Evolutionary conservation across 2,329 filamentous ascomycete species (phyloP).

Genomic region (Venturia oleaginea): DNA sequence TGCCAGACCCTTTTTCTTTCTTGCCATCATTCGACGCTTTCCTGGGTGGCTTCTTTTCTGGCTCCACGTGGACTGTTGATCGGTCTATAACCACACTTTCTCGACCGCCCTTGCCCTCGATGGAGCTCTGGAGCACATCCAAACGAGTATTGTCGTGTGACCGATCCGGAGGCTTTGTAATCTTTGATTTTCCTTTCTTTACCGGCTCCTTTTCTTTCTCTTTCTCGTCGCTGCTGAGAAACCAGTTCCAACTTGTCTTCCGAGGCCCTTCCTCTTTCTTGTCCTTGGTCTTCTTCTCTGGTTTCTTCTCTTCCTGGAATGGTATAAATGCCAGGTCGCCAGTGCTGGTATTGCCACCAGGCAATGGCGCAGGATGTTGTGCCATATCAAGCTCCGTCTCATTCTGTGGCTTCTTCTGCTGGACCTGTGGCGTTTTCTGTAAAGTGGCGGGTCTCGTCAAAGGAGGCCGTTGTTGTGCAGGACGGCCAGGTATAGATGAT

Average conservation of each 20-base stretch:
- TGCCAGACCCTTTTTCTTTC: slow-evolving; percentile 76
- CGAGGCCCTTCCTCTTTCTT: slow-evolving; percentile 59
- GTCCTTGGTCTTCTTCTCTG: slow-evolving; percentile 57
- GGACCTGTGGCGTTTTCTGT: slow-evolving; percentile 28
- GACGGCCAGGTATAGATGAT: slow-evolving; percentile 19
- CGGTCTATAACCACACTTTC: slow-evolving; percentile 81
- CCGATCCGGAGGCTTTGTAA: slow-evolving; percentile 54
- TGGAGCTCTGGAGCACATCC: slow-evolving; percentile 79
- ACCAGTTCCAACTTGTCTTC: slow-evolving; percentile 81
- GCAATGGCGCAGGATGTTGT: slow-evolving; percentile 57
- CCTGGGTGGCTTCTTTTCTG: slow-evolving; percentile 70
- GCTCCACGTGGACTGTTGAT: slow-evolving; percentile 63
- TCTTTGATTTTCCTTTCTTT: slow-evolving; percentile 43
- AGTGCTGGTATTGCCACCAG: slow-evolving; percentile 61
- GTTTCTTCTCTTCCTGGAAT: slow-evolving; percentile 61
- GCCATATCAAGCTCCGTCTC: slow-evolving; percentile 51
- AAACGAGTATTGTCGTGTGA: slow-evolving; percentile 71
- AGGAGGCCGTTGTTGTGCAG: slow-evolving; percentile 13
- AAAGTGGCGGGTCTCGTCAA: slow-evolving; percentile 13
- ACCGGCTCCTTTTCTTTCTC: slow-evolving; percentile 47
- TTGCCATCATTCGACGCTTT: slow-evolving; percentile 61
- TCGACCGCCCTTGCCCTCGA: slow-evolving; percentile 59
- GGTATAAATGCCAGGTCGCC: slow-evolving; percentile 75
- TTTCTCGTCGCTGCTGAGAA: slow-evolving; percentile 59
- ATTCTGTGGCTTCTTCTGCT: slow-evolving; percentile 32